phyloP scores from a whole-genome alignment of 2,329 filamentous ascomycete genomes.

The Botryosphaeria dothidea region DNA sequence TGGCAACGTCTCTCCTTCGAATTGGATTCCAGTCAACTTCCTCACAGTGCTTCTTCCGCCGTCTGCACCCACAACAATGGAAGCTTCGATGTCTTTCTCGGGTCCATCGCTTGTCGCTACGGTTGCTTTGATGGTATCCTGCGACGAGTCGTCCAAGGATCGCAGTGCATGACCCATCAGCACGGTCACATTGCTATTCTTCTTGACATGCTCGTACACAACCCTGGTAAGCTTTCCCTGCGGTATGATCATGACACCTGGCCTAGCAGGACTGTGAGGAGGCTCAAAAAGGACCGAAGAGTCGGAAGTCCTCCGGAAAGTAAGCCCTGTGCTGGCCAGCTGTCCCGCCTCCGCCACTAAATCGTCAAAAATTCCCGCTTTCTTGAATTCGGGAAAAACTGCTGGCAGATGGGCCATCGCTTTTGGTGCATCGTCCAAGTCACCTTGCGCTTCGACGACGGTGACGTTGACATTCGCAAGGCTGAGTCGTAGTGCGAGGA shows the following conservation, averaged over 20 bases:
- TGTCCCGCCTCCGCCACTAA: constrained; percentile 29
- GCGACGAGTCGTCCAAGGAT: constrained; percentile 20
- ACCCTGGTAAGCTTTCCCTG: constrained; percentile 36
- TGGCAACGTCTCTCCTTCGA: constrained; percentile 38
- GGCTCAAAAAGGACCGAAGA: constrained; percentile 29
- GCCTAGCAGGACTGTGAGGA: constrained; percentile 15
- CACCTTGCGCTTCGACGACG: constrained; percentile 28
- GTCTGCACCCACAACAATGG: constrained; percentile 34
- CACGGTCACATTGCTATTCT: constrained; percentile 23
- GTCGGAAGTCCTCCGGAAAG: constrained; percentile 28
- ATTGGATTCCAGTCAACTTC: constrained; percentile 25
- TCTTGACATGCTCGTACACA: constrained; percentile 25
- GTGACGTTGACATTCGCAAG: constrained; percentile 33
- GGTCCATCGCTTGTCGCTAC: not conserved
- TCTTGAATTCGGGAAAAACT: constrained; percentile 41
- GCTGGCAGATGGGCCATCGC: constrained; percentile 45
- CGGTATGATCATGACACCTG: constrained; percentile 32
- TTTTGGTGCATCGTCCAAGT: constrained; percentile 32
- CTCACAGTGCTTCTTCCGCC: constrained; percentile 27
- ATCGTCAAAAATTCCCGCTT: constrained; percentile 38
- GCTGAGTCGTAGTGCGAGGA: constrained; percentile 41
- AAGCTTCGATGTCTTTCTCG: constrained; percentile 26
- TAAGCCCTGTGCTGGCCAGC: constrained; percentile 29
- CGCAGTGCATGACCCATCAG: constrained; percentile 26
- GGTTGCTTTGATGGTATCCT: constrained; percentile 8